phyloP scores from a whole-genome alignment of 2,329 filamentous ascomycete genomes.

The Curvularia lunata region DNA sequence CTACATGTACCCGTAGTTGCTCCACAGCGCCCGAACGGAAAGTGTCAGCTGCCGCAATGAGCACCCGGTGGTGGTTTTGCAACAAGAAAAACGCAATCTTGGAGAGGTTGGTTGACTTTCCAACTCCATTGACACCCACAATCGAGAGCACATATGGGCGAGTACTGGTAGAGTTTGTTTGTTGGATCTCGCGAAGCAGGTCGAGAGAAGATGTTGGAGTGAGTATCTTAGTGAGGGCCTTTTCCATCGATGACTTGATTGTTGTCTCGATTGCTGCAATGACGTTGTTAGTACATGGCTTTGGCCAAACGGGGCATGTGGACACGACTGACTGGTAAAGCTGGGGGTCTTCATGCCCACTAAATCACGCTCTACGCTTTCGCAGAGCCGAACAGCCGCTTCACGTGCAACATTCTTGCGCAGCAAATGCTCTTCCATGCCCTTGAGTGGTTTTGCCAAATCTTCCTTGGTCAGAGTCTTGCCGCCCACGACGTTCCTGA shows the following conservation, averaged over 20 bases:
- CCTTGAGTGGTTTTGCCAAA: slow-evolving; percentile 88
- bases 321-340: slow-evolving; percentile 70
- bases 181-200: slow-evolving; percentile 87
- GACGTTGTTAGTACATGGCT: slow-evolving; percentile 16
- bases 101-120: slow-evolving; percentile 95
- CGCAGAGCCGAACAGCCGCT: slow-evolving; percentile 87
- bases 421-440: slow-evolving; percentile 93
- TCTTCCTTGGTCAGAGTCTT: slow-evolving; percentile 90
- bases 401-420: slow-evolving; percentile 97
- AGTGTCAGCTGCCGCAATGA: slow-evolving; percentile 93
- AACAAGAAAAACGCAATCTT: slow-evolving; percentile 98
- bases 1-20: slow-evolving; percentile 92
- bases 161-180: slow-evolving; percentile 66
- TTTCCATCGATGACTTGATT: slow-evolving; percentile 86
- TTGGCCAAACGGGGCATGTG: not conserved
- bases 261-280: slow-evolving; percentile 72
- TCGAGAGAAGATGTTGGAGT: slow-evolving; percentile 95
- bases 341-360: slow-evolving; percentile 88
- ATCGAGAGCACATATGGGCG: slow-evolving; percentile 98
- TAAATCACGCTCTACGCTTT: slow-evolving; percentile 88
- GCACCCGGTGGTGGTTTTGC: slow-evolving; percentile 94
- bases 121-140: slow-evolving; percentile 96
- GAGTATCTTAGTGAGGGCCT: slow-evolving; percentile 90
- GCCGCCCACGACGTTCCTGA: slow-evolving; percentile 93
- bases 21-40: slow-evolving; percentile 97